Evolutionary conservation across 805 yeast species (phyloP).

Genomic region (Torulaspora franciscae): DNA sequence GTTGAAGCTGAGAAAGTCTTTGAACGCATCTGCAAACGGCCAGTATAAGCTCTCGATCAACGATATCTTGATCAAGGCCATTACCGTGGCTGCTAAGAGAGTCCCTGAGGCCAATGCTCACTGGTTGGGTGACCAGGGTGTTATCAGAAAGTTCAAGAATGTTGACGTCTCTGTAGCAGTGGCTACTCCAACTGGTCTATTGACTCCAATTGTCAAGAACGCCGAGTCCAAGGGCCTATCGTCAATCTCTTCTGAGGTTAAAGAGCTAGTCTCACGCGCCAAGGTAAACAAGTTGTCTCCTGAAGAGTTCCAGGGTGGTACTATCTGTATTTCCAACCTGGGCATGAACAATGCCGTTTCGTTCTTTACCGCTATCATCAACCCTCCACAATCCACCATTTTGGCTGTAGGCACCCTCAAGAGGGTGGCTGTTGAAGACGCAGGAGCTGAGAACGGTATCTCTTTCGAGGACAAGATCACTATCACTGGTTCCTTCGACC

Average conservation of each 20-base stretch:
- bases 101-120: conserved; percentile 93
- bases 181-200: conserved; percentile 94
- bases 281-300: conserved; percentile 89
- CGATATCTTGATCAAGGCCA: conserved; percentile 90
- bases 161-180: conserved; percentile 99
- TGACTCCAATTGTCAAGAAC: conserved; percentile 90
- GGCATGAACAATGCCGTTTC: conserved; percentile 97
- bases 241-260: conserved; percentile 73
- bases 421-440: conserved; percentile 90
- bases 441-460: conserved; percentile 85
- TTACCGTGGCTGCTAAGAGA: conserved; percentile 81
- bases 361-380: conserved; percentile 91
- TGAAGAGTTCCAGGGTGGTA: conserved; percentile 98
- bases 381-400: conserved; percentile 95
- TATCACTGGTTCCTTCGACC: conserved; percentile 96
- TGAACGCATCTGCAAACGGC: conserved; percentile 80
- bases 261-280: conserved; percentile 94
- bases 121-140: conserved; percentile 84
- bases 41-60: conserved; percentile 88
- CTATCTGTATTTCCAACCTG: conserved; percentile 95
- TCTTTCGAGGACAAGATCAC: conserved; percentile 86
- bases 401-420: conserved; percentile 91
- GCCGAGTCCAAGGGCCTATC: conserved; percentile 86
- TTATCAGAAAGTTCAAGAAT: conserved; percentile 83
- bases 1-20: conserved; percentile 83